Conservation (phyloP, 1,284 basidiomycete genomes). For the Puccinia novopanici region DNA sequence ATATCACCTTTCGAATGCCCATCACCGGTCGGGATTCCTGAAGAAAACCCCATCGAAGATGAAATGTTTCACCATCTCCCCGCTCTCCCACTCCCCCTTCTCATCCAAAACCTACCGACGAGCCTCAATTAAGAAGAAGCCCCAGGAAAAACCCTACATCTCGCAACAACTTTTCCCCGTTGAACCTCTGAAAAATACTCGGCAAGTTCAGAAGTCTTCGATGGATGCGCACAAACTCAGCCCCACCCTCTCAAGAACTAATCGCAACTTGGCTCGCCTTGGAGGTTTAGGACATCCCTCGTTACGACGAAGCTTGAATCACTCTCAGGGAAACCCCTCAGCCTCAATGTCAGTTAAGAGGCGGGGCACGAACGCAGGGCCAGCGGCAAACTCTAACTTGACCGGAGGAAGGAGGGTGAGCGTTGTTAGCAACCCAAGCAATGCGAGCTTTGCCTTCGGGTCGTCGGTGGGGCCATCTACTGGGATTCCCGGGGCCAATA, state of each 20-base stretch:
- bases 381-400: constrained; percentile 12
- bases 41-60: not conserved
- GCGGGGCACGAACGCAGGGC: constrained; percentile 17
- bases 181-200: not conserved
- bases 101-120: constrained; percentile 11
- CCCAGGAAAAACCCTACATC: constrained; percentile 39
- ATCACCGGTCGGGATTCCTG: constrained; percentile 12
- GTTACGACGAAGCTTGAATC: constrained; percentile 47
- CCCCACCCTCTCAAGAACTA: constrained; percentile 10
- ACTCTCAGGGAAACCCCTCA: constrained; percentile 38
- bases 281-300: constrained; percentile 42
- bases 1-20: constrained; percentile 27
- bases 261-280: constrained; percentile 16
- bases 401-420: constrained; percentile 27
- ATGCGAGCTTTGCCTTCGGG: constrained; percentile 43
- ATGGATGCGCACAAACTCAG: constrained; percentile 22
- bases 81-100: constrained; percentile 36
- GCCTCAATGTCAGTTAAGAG: constrained; percentile 28
- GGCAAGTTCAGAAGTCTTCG: not conserved
- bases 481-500: not conserved
- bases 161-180: constrained; percentile 16
- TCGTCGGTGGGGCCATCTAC: constrained; percentile 22
- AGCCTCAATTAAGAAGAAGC: constrained; percentile 39
- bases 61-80: constrained; percentile 15
- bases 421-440: constrained; percentile 47